Percentiles rank a stretch among this genome's conserved stretches.
phyloP scores from a whole-genome alignment of 2,329 filamentous ascomycete genomes.

The Pseudogymnoascus sp. region DNA sequence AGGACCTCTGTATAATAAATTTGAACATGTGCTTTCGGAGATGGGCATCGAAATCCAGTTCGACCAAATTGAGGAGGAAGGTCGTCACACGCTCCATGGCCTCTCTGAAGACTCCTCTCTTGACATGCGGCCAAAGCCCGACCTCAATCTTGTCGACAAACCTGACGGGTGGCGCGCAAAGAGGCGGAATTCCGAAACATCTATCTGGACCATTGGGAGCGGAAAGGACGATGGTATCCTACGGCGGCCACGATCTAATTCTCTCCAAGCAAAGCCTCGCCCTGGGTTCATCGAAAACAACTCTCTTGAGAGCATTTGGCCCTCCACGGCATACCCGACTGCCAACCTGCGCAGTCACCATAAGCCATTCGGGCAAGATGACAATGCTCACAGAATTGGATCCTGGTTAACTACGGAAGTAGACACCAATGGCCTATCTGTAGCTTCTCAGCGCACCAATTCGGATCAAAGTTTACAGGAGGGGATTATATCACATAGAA shows the following conservation, averaged over 20 bases:
- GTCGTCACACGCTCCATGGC: neutral
- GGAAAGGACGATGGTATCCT: conserved; percentile 10
- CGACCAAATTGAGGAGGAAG: conserved; percentile 31
- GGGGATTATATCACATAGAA: neutral
- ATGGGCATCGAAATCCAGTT: conserved; percentile 68
- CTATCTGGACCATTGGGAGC: conserved; percentile 21
- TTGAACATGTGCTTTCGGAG: conserved; percentile 56
- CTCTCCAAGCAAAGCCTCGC: conserved; percentile 10
- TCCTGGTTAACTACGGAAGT: conserved; percentile 1
- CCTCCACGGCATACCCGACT: neutral
- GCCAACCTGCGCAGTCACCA: neutral
- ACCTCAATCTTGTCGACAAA: neutral
- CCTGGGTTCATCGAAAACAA: neutral
- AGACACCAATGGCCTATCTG: neutral
- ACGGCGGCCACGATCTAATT: conserved; percentile 20
- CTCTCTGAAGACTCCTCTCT: neutral
- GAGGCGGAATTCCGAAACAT: conserved; percentile 28
- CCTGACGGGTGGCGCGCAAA: conserved; percentile 9
- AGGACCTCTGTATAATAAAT: conserved; percentile 57
- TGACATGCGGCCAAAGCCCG: neutral
- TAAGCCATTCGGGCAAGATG: neutral
- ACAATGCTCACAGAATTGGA: conserved; percentile 1
- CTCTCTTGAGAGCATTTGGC: neutral
- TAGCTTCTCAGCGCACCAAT: neutral
- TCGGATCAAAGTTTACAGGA: neutral